These are phyloP conservation scores for Pseudocercospora crystallina DNA, from an alignment of 2,329 filamentous ascomycete species.

Conservation along the genomic window DNA sequence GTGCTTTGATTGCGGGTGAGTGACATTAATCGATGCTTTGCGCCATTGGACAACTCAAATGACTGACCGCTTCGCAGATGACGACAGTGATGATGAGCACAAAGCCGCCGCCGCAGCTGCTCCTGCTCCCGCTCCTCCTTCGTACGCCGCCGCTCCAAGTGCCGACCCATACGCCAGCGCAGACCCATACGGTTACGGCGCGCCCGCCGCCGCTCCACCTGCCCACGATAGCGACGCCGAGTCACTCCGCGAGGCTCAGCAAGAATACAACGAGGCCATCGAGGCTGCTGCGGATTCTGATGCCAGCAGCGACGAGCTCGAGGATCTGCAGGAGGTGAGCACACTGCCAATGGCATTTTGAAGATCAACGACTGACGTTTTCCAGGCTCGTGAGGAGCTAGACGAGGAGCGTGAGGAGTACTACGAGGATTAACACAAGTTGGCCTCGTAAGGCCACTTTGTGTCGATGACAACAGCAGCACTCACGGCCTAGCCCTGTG, in stretches of 20 bases:
- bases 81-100: conserved; percentile 18
- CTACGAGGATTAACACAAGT: conserved; percentile 19
- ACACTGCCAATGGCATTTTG: neutral
- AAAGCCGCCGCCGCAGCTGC: conserved; percentile 10
- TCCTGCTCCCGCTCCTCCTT: neutral
- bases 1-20: conserved; percentile 52
- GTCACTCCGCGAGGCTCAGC: conserved; percentile 20
- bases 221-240: conserved; percentile 15
- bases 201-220: neutral
- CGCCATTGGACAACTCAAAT: no score
- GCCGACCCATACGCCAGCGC: conserved; percentile 2
- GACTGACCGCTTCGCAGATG: conserved; percentile 1
- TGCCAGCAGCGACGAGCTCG: conserved; percentile 18
- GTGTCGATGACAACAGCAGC: no score
- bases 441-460: no score
- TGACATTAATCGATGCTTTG: neutral
- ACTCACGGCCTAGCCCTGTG: no score
- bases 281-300: conserved; percentile 22
- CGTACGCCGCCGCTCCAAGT: neutral
- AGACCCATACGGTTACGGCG: conserved; percentile 6
- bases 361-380: neutral
- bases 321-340: conserved; percentile 11
- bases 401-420: conserved; percentile 19
- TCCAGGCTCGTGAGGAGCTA: conserved; percentile 15
- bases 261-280: conserved; percentile 23